phyloP scores from a whole-genome alignment of 2,329 filamentous ascomycete species.

The Blastomyces percursus region DNA sequence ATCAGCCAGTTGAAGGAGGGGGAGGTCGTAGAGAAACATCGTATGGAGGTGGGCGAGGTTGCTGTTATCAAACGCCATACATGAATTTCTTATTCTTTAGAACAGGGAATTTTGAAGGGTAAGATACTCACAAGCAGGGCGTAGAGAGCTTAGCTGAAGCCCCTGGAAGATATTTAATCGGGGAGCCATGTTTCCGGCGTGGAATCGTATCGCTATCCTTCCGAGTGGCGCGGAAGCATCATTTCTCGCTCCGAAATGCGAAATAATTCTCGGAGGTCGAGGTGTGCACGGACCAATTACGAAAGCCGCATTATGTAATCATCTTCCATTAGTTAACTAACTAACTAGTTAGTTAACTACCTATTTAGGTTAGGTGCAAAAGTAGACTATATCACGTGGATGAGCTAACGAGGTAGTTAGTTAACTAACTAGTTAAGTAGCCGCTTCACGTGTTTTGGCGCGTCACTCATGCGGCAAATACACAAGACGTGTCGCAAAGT shows the following conservation, averaged over 20 bases:
- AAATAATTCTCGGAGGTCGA: neutral
- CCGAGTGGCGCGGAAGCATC: conserved; percentile 8
- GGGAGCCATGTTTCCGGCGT: conserved; percentile 22
- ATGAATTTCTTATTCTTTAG: conserved; percentile 5
- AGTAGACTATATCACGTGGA: too few species aligned
- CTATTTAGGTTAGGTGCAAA: too few species aligned
- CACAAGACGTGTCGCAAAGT: neutral
- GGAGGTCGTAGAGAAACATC: conserved; percentile 63
- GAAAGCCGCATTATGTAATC: neutral
- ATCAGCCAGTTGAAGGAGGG: conserved; percentile 62
- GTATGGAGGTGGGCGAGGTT: conserved; percentile 32
- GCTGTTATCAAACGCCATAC: conserved; percentile 19
- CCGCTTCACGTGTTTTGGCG: conserved; percentile 11
- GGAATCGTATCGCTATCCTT: neutral
- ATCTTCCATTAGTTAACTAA: too few species aligned
- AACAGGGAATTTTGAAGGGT: neutral
- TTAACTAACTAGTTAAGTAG: too few species aligned
- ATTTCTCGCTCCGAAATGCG: neutral
- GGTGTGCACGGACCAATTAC: neutral
- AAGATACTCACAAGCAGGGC: conserved; percentile 26
- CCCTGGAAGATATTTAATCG: conserved; percentile 28
- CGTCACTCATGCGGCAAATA: conserved; percentile 5
- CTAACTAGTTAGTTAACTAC: too few species aligned
- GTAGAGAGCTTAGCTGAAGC: conserved; percentile 25
- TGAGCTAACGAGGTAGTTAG: too few species aligned